A percentile compares a stretch with the other conserved stretches of the same genome.
Evolutionary conservation across 2,329 filamentous ascomycete species (phyloP).

Genomic region (Didymella exigua): DNA sequence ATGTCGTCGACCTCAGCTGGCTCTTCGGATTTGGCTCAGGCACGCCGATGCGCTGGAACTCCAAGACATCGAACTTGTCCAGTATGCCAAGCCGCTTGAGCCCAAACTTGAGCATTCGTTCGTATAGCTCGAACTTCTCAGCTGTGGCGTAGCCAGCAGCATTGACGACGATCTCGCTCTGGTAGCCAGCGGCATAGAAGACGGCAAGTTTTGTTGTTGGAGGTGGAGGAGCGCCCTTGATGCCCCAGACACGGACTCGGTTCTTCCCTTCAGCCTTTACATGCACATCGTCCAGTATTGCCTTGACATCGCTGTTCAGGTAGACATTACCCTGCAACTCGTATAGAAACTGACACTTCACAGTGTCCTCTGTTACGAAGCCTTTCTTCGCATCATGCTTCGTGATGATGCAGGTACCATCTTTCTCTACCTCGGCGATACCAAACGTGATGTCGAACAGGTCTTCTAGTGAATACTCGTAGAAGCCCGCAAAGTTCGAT

Average conservation of each 20-base stretch:
- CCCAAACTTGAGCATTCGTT: slow-evolving; percentile 54
- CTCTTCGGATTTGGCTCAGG: slow-evolving; percentile 34
- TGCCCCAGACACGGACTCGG: slow-evolving; percentile 48
- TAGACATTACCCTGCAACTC: slow-evolving; percentile 56
- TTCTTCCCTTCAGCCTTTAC: slow-evolving; percentile 43
- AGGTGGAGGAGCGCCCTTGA: slow-evolving; percentile 49
- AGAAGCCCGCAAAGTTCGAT: slow-evolving; percentile 61
- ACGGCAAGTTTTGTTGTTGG: slow-evolving; percentile 51
- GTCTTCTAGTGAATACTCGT: slow-evolving; percentile 50
- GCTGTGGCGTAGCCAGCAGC: slow-evolving; percentile 52
- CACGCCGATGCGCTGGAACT: slow-evolving; percentile 55
- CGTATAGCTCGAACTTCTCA: slow-evolving; percentile 58
- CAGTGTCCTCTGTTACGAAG: slow-evolving; percentile 43
- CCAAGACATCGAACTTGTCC: slow-evolving; percentile 56
- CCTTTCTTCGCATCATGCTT: slow-evolving; percentile 55
- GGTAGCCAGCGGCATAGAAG: slow-evolving; percentile 48
- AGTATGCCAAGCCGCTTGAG: slow-evolving; percentile 48
- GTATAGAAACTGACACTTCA: slow-evolving; percentile 53
- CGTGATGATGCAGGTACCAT: slow-evolving; percentile 56
- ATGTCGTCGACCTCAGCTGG: slow-evolving; percentile 41
- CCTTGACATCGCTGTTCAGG: slow-evolving; percentile 54
- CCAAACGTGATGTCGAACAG: slow-evolving; percentile 55
- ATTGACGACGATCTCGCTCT: slow-evolving; percentile 47
- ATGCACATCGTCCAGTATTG: slow-evolving; percentile 45
- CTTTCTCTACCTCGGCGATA: slow-evolving; percentile 56